Conservation (phyloP, 148 eudicot genomes). For the Bassia scoparia region DNA sequence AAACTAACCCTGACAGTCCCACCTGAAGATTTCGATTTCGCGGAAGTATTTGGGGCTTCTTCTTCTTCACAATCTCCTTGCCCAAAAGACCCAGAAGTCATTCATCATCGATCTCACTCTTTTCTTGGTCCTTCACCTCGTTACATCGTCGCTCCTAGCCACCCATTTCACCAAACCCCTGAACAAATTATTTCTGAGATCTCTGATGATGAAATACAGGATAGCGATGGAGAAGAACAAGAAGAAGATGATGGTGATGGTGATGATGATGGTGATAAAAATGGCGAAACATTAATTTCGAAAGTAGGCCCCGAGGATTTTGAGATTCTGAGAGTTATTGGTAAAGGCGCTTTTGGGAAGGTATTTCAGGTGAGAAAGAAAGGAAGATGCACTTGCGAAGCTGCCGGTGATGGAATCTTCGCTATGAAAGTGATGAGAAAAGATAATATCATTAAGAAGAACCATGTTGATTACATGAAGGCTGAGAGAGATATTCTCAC, state of each 20-base stretch:
- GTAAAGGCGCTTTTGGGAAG: conserved; percentile 91
- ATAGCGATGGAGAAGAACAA: conserved; percentile 23
- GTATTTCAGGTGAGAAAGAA: conserved; percentile 78
- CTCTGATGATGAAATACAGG: conserved; percentile 37
- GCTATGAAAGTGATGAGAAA: conserved; percentile 94
- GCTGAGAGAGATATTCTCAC: conserved; percentile 97
- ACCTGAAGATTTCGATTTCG: conserved; percentile 54
- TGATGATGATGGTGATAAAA: conserved; percentile 18
- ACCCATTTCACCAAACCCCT: conserved; percentile 29
- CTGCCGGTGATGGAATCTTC: conserved; percentile 53
- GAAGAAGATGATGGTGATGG: not conserved
- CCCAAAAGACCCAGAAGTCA: conserved; percentile 43
- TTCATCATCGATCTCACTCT: conserved; percentile 74
- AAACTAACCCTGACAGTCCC: conserved; percentile 69
- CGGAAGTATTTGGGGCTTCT: conserved; percentile 59
- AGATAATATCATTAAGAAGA: conserved; percentile 74
- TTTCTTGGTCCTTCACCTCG: conserved; percentile 84
- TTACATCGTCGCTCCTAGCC: conserved; percentile 29
- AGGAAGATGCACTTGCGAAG: conserved; percentile 22
- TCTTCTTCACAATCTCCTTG: conserved; percentile 21
- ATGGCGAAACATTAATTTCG: conserved; percentile 7
- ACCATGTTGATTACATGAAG: conserved; percentile 88
- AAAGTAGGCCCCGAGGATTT: conserved; percentile 74
- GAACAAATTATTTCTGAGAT: conserved; percentile 38
- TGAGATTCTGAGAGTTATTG: conserved; percentile 77